Percentiles rank a stretch among this genome's conserved stretches.
Conservation (phyloP, 371 early-diverging fungal genomes). For the Mortierella sp. region DNA sequence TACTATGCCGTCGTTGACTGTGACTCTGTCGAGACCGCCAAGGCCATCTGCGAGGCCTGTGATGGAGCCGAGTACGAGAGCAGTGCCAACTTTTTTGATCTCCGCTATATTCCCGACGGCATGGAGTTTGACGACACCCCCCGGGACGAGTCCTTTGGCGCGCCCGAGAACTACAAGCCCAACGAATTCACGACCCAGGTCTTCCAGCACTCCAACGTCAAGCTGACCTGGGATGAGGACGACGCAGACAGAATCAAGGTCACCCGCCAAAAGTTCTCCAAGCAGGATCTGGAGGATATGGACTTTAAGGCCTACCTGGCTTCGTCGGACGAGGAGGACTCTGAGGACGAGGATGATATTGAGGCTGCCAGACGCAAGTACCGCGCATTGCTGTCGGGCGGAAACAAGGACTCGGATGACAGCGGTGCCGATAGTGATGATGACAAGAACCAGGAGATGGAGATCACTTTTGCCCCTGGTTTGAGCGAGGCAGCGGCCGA, state of each 20-base stretch:
- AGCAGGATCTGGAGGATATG: constrained; percentile 90
- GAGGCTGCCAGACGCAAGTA: constrained; percentile 74
- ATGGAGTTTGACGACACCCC: constrained; percentile 85
- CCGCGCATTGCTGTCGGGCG: constrained; percentile 69
- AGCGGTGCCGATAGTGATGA: constrained; percentile 62
- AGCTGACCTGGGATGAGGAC: constrained; percentile 98
- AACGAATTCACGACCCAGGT: constrained; percentile 88
- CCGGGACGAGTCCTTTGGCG: constrained; percentile 76
- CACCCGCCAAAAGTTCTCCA: constrained; percentile 86
- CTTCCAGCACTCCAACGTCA: constrained; percentile 93
- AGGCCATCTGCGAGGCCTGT: constrained; percentile 84
- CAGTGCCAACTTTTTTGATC: constrained; percentile 94
- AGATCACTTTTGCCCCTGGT: constrained; percentile 96
- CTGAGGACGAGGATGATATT: constrained; percentile 68
- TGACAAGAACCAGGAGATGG: constrained; percentile 85
- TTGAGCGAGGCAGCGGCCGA: constrained; percentile 80
- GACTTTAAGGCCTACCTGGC: constrained; percentile 94
- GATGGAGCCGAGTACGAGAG: constrained; percentile 97
- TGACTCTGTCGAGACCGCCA: constrained; percentile 88
- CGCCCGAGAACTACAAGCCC: constrained; percentile 87
- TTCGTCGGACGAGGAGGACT: constrained; percentile 78
- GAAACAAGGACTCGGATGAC: constrained; percentile 63
- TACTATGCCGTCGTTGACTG: constrained; percentile 97
- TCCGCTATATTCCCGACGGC: constrained; percentile 97
- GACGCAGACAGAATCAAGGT: constrained; percentile 87